Evolutionary conservation across 345 rosid genomes (phyloP), one percentile per base, ranked within the genome.

Genomic region (Cardamine occulta): DNA sequence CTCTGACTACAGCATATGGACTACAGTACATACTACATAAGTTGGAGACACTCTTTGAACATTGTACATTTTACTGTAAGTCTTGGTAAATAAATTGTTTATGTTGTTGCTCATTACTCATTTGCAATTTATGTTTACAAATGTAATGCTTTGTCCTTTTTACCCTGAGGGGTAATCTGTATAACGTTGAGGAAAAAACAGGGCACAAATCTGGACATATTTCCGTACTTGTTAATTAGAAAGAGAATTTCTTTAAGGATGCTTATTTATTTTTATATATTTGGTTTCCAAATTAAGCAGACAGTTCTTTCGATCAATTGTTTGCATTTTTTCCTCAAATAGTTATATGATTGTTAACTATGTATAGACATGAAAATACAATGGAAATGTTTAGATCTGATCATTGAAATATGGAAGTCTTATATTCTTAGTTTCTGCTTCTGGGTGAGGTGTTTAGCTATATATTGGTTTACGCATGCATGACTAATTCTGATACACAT

Each of bases 81-180:
- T 29, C 70, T 68, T 68, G 0, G 79, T 76, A 76, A 60, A 68
- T 76, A 76, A 61, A 61, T 29, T 42, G 69, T 61, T 52, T 9
- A 35, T 53, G 63, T 68, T 61, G 74, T 75, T 68, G 35, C 39
- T 68, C 69, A 52, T 39, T 75, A 51, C 68, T 55, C 44, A 66
- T 23, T 24, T 58, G 47, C 28, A 53, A 61, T 68, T 56, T 62
- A 56, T 34, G 66, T 65, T 65, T 64, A 39, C 37, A 39, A 75
- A 44, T 39, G 63, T 56, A 66, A 58, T 59, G 54, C 67, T 74
- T 51, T 47, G 66, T 45, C 63, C 44, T 57, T 57, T 65, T 65
- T 52, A 62, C 59, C 55, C 29, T 28, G 19, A 55, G 0, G 21
- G 61, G 76, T 72, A 37, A 19, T 45, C n/a, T 70, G 66, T 70